A percentile compares a stretch with the other conserved stretches of the same genome.
Conservation (phyloP, 2,329 filamentous ascomycete genomes). For the Ophiostoma ulmi region DNA sequence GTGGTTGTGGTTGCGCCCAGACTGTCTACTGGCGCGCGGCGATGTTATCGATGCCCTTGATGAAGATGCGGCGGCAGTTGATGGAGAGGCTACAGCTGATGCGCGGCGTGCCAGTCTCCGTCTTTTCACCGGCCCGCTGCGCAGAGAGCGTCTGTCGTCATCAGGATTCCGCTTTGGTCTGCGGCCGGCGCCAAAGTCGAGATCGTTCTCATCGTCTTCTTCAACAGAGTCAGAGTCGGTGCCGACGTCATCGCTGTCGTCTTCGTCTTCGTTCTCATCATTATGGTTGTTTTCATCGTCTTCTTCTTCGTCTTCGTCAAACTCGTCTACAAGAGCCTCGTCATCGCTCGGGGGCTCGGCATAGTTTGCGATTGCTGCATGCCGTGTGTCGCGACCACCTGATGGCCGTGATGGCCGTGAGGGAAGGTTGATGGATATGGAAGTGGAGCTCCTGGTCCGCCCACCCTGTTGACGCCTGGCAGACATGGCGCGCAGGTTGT, state of each 20-base stretch:
- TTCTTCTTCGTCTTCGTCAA: not conserved
- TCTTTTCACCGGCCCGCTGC: conserved; percentile 9
- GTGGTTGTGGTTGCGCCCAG: not conserved
- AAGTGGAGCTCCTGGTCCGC: not conserved
- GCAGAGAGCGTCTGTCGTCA: not conserved
- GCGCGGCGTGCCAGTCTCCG: conserved; percentile 17
- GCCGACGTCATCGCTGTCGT: conserved; percentile 1
- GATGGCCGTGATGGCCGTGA: conserved; percentile 12
- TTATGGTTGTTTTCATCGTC: not conserved
- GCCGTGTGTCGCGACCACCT: conserved; percentile 22
- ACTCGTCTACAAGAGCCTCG: conserved; percentile 20
- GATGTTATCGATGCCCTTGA: not conserved
- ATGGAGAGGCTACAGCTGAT: not conserved
- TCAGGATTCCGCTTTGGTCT: conserved; percentile 14
- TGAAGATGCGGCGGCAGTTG: not conserved
- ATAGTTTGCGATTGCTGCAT: conserved; percentile 19
- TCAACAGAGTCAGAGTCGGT: not conserved
- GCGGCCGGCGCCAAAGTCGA: conserved; percentile 16
- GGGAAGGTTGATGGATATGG: not conserved
- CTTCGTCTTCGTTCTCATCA: not conserved
- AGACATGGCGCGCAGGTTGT: not conserved
- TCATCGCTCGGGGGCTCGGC: conserved; percentile 15
- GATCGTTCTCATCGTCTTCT: conserved; percentile 11
- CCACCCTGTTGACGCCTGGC: not conserved
- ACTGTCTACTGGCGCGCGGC: not conserved